Base-by-base conservation (phyloP, 495 filamentous ascomycete genomes). In the Hypomontagnella submonticulosa region DNA sequence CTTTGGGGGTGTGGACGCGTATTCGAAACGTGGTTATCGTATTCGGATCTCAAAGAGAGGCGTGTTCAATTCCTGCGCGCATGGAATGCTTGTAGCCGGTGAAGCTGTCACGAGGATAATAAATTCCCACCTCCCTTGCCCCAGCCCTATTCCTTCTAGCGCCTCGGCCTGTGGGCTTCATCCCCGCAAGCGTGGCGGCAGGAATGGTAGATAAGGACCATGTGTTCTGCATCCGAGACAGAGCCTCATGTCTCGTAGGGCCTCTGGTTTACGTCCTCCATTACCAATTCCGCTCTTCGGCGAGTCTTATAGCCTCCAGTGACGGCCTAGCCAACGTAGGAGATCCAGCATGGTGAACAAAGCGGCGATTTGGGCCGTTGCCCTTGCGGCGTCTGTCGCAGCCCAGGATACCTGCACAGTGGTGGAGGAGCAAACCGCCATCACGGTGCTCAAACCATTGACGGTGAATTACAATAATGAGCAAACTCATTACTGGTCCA, bases 401-500 rank as follows among this genome's bases (percentile, higher is more conserved):
- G 62, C 63, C 13, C 59, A 67, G 41, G 37, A 42, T 41, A 71
- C 71, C 11, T 73, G 71, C 53, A 59, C 58, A 11, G 52, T 46
- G 3, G 67, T 73, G 20, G 52, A 44, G 19, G 63, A 40, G 9
- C 59, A 38, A 11, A 73, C 63, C 16, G 38, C 57, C 15, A 68
- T 73, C 44, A 50, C 49, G 1, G 38, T 66, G 4, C 43, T 67
- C 49, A 63, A 65, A 32, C 34, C 51, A 7, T 49, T 50, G 10
- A 40, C 64, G 10, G n/a, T 71, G 11, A 38, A 65, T 19, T 83
- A 76, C 56, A 59, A 42, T 10, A 57, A 61, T 40, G 79, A 80
- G 56, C 75, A 85, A 23, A 71, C 62, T 19, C 65, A 83, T 37
- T 85, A 84, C 59, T 84, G 79, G 80, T 82, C 78, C 12, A 79